Evolutionary conservation across 1,284 basidiomycete genomes (phyloP).

Genomic region (Fomitopsis betulina): DNA sequence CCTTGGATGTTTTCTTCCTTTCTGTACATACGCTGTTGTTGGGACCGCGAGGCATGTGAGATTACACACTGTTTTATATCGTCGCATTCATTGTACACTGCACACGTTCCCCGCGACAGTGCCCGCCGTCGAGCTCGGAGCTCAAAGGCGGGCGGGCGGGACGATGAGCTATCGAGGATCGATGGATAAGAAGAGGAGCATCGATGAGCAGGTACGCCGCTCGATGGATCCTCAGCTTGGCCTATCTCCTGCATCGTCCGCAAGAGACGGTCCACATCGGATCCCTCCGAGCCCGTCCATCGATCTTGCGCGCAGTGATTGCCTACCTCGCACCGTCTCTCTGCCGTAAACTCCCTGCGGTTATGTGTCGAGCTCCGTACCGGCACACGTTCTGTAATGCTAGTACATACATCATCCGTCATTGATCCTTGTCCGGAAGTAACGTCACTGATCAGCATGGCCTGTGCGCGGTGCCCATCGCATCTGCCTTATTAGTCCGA

Average conservation of each 20-base stretch:
- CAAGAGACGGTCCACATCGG: background rate
- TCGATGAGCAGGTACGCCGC: conserved; percentile 6
- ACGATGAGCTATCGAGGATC: conserved; percentile 1
- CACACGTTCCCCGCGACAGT: background rate
- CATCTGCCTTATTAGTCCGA: background rate
- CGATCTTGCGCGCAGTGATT: background rate
- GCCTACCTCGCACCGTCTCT: background rate
- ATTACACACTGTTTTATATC: conserved; percentile 22
- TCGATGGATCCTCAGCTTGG: background rate
- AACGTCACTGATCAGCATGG: conserved; percentile 1
- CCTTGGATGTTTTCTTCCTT: conserved; percentile 9
- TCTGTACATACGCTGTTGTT: conserved; percentile 16
- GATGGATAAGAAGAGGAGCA: conserved; percentile 7
- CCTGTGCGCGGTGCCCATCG: background rate
- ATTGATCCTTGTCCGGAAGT: background rate
- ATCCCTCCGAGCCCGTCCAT: background rate
- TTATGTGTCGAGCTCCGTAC: background rate
- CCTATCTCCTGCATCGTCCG: conserved; percentile 4
- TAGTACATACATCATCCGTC: background rate
- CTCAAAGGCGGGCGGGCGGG: background rate
- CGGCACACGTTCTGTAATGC: background rate
- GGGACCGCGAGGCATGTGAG: conserved; percentile 18
- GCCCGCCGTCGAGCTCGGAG: no score
- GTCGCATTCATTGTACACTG: conserved; percentile 8
- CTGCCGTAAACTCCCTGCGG: background rate